Conservation (phyloP, 768 basidiomycete genomes). For the Leccinum uliginosum region DNA sequence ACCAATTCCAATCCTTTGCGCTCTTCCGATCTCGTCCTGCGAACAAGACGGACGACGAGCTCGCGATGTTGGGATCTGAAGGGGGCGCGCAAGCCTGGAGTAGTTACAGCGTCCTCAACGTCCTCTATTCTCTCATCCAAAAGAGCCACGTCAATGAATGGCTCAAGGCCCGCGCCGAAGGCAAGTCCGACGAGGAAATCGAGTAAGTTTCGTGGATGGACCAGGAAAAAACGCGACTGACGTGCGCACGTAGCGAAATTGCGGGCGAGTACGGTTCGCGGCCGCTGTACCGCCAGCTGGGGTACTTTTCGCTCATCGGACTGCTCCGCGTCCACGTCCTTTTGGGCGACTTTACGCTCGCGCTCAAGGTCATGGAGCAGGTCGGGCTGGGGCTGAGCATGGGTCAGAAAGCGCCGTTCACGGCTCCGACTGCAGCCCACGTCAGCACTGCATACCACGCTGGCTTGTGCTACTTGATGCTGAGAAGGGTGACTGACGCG, state of each 20-base stretch:
- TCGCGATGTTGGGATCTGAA: constrained; percentile 73
- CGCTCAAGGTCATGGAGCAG: constrained; percentile 90
- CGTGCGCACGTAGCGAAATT: constrained; percentile 52
- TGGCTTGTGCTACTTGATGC: constrained; percentile 95
- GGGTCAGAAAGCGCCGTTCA: constrained; percentile 89
- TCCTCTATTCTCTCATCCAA: constrained; percentile 97
- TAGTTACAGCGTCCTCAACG: constrained; percentile 96
- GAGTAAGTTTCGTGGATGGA: constrained; percentile 46
- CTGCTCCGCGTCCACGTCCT: constrained; percentile 93
- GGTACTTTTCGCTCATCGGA: constrained; percentile 95
- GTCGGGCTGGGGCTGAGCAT: constrained; percentile 90
- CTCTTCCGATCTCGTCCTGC: constrained; percentile 85
- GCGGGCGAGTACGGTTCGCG: constrained; percentile 89
- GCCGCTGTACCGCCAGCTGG: constrained; percentile 90
- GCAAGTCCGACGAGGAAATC: constrained; percentile 79
- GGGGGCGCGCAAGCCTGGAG: constrained; percentile 86
- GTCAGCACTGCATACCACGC: constrained; percentile 94
- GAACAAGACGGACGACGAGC: constrained; percentile 86
- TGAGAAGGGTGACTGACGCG: constrained; percentile 92
- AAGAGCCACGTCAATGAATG: constrained; percentile 95
- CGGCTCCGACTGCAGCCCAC: constrained; percentile 94
- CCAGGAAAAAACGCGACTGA: not conserved
- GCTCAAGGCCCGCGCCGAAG: constrained; percentile 74
- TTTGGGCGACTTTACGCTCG: constrained; percentile 93
- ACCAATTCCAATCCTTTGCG: constrained; percentile 96